Conservation (phyloP, 2,329 filamentous ascomycete genomes). For the Ophiocordyceps sinensis region DNA sequence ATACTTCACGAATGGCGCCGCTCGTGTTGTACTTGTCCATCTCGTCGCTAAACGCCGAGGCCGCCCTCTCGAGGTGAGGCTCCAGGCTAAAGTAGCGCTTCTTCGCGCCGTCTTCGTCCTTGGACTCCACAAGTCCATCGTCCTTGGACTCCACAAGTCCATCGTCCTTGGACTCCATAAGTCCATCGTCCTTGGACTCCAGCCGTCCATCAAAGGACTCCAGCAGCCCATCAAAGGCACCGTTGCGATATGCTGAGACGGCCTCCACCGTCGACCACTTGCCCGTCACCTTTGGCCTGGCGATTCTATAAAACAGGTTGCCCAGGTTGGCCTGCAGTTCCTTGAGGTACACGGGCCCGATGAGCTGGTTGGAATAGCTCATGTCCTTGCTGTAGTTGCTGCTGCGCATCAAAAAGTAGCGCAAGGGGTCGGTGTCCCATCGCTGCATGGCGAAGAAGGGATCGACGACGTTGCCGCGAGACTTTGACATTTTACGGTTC, state of each 20-base stretch:
- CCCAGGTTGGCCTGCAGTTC: conserved; percentile 64
- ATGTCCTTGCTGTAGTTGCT: conserved; percentile 66
- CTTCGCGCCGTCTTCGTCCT: not conserved
- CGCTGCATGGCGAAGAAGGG: conserved; percentile 82
- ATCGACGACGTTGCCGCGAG: conserved; percentile 85
- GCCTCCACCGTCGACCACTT: conserved; percentile 51
- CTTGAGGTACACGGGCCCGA: conserved; percentile 67
- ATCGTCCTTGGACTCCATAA: not conserved
- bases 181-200: not conserved
- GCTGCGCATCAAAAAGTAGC: conserved; percentile 75
- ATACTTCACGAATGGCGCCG: conserved; percentile 49
- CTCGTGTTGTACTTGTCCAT: conserved; percentile 53
- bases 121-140: not conserved
- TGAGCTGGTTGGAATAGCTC: conserved; percentile 67
- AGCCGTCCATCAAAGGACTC: too few species aligned
- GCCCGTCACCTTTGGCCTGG: conserved; percentile 37
- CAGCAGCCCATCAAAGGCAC: conserved; percentile 9
- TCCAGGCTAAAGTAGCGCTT: conserved; percentile 13
- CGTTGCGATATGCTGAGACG: conserved; percentile 23
- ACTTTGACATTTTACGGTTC: conserved; percentile 91
- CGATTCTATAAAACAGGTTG: conserved; percentile 62
- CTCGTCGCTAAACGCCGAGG: conserved; percentile 23
- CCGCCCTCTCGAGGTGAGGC: conserved; percentile 7
- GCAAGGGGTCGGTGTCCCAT: conserved; percentile 76
- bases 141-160: not conserved